Base-by-base conservation (phyloP, 2,329 filamentous ascomycete species). In the Ophiostoma ips region DNA sequence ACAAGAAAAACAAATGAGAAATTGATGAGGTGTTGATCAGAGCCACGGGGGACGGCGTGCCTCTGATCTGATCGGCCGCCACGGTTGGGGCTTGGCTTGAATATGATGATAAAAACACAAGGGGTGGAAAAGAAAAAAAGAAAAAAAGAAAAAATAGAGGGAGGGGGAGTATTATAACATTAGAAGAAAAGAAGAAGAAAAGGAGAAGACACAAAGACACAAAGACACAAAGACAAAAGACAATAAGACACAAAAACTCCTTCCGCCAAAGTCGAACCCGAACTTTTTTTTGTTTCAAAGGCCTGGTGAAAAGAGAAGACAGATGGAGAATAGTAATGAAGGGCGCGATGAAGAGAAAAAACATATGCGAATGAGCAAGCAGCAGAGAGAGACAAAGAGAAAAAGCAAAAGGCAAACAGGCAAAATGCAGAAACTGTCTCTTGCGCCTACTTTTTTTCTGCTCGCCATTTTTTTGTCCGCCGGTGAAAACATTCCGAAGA, bases 221-320 rank as follows among this genome's bases (percentile, higher is more conserved):
- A n/a, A 35, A 21, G 35, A 41, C 28, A 41, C 11, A 31, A 49
- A 49, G 47, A 28, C 16, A n/a, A 36, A 43, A 50, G 15, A 38
- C 31, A 51, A 41, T 28, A 38, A 46, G 43, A 35, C 11, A 47
- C 13, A 36, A 35, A 21, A 40, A 41, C 28, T 51, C 46, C 44
- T 44, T 44, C 28, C 40, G 44, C 50, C 45, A 47, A 24, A 47
- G n/a, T 35, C 43, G 46, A 41, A 46, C 34, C 43, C 35, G 36
- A 41, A 34, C 34, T 40, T 47, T 47, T 38, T n/a, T 47, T 47
- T 38, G 21, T 45, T n/a, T 46, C 43, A 45, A 38, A 37, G 41
- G 41, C 49, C 30, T 34, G 37, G 34, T 15, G 34, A 21, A 45
- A 37, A 33, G 15, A 34, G n/a, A 43, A 41, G 30, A 43, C 7